These are phyloP conservation scores for Sarocladiaceae sp. DNA, from an alignment of 2,329 filamentous ascomycete genomes.

Conservation along the genomic window DNA sequence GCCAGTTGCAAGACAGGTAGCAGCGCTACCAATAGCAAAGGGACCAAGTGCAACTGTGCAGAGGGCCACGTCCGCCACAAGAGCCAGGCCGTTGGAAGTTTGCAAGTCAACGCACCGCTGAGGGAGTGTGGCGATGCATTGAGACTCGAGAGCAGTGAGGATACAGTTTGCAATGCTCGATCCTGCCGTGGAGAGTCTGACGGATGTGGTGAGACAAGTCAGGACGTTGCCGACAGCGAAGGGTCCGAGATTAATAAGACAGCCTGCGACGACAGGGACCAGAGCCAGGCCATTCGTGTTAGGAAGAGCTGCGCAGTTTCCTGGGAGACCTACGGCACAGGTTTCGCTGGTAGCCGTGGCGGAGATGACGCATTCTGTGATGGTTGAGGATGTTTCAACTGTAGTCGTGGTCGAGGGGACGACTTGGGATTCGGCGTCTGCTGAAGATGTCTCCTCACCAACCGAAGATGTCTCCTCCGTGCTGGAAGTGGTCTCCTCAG, in stretches of 20 bases:
- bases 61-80: constrained; percentile 1
- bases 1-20: constrained; percentile 11
- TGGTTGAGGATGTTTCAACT: neutral
- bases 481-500: neutral
- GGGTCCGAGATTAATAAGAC: constrained; percentile 11
- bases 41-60: constrained; percentile 13
- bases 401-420: neutral
- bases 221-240: constrained; percentile 10
- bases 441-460: neutral
- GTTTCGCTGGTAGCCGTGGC: neutral
- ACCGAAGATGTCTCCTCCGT: neutral
- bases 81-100: neutral
- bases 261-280: constrained; percentile 8
- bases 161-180: constrained; percentile 12
- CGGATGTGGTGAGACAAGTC: constrained; percentile 7
- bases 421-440: neutral
- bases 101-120: constrained; percentile 1
- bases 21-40: constrained; percentile 10
- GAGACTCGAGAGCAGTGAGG: constrained; percentile 8
- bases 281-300: constrained; percentile 9
- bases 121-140: constrained; percentile 11
- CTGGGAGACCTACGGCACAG: constrained; percentile 10
- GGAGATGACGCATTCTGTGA: neutral
- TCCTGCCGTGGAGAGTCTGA: constrained; percentile 7
- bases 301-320: constrained; percentile 8